These are phyloP conservation scores for Syzygium oleosum DNA, from an alignment of 345 rosid genomes.

Conservation along the genomic window DNA sequence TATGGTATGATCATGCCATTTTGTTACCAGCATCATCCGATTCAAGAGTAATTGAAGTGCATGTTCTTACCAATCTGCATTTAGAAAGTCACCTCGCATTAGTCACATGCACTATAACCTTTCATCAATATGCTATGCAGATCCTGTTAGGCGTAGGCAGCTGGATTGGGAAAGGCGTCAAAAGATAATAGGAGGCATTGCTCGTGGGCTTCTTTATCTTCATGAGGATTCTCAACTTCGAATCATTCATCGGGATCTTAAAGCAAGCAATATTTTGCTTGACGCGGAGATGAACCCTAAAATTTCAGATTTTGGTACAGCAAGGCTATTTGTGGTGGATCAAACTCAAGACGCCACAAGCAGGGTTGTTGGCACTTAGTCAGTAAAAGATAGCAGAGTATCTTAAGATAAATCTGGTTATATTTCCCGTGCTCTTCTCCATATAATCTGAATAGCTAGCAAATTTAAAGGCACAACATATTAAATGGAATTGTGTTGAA, in stretches of 20 bases:
- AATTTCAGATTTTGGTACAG: neutral
- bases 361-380: neutral
- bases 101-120: neutral
- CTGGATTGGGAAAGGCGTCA: neutral
- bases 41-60: neutral
- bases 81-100: neutral
- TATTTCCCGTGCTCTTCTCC: neutral
- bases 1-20: neutral
- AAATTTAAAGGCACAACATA: neutral
- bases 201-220: neutral
- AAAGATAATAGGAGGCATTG: neutral
- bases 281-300: neutral
- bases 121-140: neutral
- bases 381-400: neutral
- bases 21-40: neutral
- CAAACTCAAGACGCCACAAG: neutral
- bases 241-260: no score
- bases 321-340: neutral
- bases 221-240: neutral
- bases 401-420: no score
- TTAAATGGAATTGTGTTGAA: neutral
- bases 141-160: neutral
- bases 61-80: neutral
- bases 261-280: neutral
- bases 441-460: neutral